Evolutionary conservation across 202 grass and related monocot genomes (phyloP).

Genomic region (Zoysia matrella): DNA sequence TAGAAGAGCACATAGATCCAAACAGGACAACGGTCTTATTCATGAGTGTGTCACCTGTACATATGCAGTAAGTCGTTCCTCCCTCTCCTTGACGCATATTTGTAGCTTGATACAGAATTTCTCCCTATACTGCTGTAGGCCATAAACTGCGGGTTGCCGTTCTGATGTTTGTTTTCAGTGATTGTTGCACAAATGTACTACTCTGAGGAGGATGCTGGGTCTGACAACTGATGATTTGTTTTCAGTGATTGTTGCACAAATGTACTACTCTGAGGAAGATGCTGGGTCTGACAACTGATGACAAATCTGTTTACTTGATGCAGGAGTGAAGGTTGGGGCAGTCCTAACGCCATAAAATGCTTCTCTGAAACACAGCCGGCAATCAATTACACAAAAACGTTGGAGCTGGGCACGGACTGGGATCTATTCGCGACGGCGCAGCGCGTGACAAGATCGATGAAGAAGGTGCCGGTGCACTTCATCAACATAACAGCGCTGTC

Average conservation of each 20-base stretch:
- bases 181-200: constrained; percentile 6
- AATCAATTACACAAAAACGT: constrained; percentile 51
- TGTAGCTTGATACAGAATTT: neutral
- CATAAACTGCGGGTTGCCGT: neutral
- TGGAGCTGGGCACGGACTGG: constrained; percentile 94
- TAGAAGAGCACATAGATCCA: constrained; percentile 48
- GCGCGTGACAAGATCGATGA: constrained; percentile 47
- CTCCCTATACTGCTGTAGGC: neutral
- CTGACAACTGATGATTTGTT: constrained; percentile 4
- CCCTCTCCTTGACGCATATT: neutral
- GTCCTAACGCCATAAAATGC: no score
- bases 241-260: neutral
- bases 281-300: neutral
- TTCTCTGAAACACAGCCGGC: neutral
- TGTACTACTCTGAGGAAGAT: constrained; percentile 6
- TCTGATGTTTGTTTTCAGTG: neutral
- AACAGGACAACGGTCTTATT: constrained; percentile 77
- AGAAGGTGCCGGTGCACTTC: constrained; percentile 38
- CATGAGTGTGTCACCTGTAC: constrained; percentile 92
- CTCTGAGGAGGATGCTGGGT: neutral
- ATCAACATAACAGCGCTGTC: constrained; percentile 90
- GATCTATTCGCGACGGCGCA: constrained; percentile 61
- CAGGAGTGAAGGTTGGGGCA: no score
- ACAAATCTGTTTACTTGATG: no score
- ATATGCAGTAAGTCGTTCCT: constrained; percentile 75